A percentile compares a stretch with the other conserved stretches of the same genome.
Conservation (phyloP, 2,329 filamentous ascomycete genomes). For the Helminthosporium solani region DNA sequence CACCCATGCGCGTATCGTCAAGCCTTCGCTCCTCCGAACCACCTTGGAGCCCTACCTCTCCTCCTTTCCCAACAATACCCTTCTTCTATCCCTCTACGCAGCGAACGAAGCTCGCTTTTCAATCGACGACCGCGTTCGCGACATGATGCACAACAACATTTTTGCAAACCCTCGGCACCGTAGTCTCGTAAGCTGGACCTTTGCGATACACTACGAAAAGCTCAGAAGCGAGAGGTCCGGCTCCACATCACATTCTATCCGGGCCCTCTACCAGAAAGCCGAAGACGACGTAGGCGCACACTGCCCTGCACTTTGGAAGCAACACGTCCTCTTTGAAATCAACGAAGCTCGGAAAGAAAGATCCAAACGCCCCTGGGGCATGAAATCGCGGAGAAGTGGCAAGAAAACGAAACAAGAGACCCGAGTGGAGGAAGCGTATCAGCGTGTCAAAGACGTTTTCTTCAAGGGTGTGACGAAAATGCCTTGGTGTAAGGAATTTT, state of each 20-base stretch:
- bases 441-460: constrained; percentile 54
- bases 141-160: constrained; percentile 54
- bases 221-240: constrained; percentile 44
- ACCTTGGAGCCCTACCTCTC: constrained; percentile 62
- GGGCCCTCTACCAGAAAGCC: constrained; percentile 58
- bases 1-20: constrained; percentile 63
- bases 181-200: constrained; percentile 53
- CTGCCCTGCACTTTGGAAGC: constrained; percentile 33
- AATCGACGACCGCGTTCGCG: constrained; percentile 75
- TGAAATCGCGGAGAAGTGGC: constrained; percentile 16
- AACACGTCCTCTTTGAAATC: constrained; percentile 37
- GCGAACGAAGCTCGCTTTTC: constrained; percentile 72
- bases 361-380: constrained; percentile 2
- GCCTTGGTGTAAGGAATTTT: constrained; percentile 64
- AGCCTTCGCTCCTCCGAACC: constrained; percentile 64
- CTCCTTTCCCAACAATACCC: constrained; percentile 72
- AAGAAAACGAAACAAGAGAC: constrained; percentile 23
- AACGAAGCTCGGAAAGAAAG: constrained; percentile 17
- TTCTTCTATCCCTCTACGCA: constrained; percentile 71
- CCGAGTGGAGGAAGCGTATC: constrained; percentile 33
- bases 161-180: constrained; percentile 32
- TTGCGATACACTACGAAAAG: constrained; percentile 58
- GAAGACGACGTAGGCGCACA: constrained; percentile 39
- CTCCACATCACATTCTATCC: constrained; percentile 53
- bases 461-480: constrained; percentile 57